Evolutionary conservation across 2,329 filamentous ascomycete genomes (phyloP).

Genomic region (Lizonia empirigonia): DNA sequence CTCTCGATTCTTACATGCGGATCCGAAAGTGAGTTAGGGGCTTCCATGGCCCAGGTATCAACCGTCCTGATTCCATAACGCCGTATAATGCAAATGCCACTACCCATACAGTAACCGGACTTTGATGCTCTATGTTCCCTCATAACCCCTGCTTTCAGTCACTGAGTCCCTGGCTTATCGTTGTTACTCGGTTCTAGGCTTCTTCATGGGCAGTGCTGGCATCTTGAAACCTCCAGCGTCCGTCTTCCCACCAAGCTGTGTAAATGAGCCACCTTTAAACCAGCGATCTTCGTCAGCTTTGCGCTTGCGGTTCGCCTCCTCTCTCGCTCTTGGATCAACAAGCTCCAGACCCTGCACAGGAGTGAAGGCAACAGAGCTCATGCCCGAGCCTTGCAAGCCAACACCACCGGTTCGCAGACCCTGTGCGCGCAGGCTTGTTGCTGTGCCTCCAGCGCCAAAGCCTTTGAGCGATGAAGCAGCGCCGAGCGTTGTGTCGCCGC

Average conservation of each 20-base stretch:
- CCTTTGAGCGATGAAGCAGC: slow-evolving; percentile 73
- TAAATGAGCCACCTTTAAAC: slow-evolving; percentile 98
- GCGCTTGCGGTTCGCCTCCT: slow-evolving; percentile 85
- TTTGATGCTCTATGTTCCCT: not conserved
- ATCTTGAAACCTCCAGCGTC: slow-evolving; percentile 78
- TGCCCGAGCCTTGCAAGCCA: slow-evolving; percentile 68
- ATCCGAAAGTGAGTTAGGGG: slow-evolving; percentile 1
- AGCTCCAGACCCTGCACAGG: slow-evolving; percentile 93
- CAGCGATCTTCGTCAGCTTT: slow-evolving; percentile 94
- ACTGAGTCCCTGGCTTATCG: no score
- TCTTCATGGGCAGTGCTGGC: slow-evolving; percentile 78
- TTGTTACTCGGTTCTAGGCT: slow-evolving; percentile 42
- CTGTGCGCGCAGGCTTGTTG: slow-evolving; percentile 74
- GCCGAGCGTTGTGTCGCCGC: slow-evolving; percentile 64
- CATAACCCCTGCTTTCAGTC: no score
- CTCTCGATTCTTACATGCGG: no score
- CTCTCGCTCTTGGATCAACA: slow-evolving; percentile 88
- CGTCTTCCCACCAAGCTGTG: slow-evolving; percentile 68
- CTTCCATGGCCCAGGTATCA: slow-evolving; percentile 10
- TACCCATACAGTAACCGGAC: not conserved
- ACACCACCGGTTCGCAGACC: slow-evolving; percentile 84
- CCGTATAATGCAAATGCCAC: slow-evolving; percentile 11
- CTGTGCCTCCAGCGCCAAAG: slow-evolving; percentile 70
- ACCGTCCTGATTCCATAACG: slow-evolving; percentile 6
- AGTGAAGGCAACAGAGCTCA: slow-evolving; percentile 88